phyloP scores from a whole-genome alignment of 2,329 filamentous ascomycete species.

The Arthrobotrys musiformis region DNA sequence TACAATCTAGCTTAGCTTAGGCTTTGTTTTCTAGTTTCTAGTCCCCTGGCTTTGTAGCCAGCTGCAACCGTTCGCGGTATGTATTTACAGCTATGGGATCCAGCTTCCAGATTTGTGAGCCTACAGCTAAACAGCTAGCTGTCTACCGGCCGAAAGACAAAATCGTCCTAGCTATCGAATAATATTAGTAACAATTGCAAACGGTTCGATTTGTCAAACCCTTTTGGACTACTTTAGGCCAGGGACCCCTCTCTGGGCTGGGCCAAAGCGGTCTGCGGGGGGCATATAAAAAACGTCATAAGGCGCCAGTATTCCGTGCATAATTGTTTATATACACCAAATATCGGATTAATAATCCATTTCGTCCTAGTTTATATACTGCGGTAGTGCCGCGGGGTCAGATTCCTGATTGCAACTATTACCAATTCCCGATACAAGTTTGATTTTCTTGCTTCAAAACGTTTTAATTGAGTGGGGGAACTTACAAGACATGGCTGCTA shows the following conservation, averaged over 20 bases:
- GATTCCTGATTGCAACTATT: neutral
- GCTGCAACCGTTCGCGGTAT: too few relatives aligned
- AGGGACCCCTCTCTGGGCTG: neutral
- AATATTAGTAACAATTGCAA: too few relatives aligned
- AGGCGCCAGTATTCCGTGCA: slow-evolving; percentile 1
- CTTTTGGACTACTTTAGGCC: slow-evolving; percentile 19
- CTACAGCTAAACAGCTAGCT: too few relatives aligned
- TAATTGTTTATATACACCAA: neutral
- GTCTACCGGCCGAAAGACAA: too few relatives aligned
- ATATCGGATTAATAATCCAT: neutral
- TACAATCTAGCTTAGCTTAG: too few relatives aligned
- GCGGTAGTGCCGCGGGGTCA: neutral
- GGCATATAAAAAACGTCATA: slow-evolving; percentile 28
- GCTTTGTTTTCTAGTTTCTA: too few relatives aligned
- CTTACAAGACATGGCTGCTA: slow-evolving; percentile 52
- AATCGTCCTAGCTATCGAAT: too few relatives aligned
- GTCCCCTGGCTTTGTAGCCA: too few relatives aligned
- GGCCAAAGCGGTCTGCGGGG: neutral
- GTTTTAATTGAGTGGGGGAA: neutral
- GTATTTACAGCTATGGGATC: too few relatives aligned
- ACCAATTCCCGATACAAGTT: too few relatives aligned
- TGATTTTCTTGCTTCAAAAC: slow-evolving; percentile 1
- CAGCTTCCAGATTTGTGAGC: too few relatives aligned
- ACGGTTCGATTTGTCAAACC: slow-evolving; percentile 48
- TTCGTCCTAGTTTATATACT: neutral